Conservation (phyloP, 176 grass and related monocot genomes). For the Juncus effusus region DNA sequence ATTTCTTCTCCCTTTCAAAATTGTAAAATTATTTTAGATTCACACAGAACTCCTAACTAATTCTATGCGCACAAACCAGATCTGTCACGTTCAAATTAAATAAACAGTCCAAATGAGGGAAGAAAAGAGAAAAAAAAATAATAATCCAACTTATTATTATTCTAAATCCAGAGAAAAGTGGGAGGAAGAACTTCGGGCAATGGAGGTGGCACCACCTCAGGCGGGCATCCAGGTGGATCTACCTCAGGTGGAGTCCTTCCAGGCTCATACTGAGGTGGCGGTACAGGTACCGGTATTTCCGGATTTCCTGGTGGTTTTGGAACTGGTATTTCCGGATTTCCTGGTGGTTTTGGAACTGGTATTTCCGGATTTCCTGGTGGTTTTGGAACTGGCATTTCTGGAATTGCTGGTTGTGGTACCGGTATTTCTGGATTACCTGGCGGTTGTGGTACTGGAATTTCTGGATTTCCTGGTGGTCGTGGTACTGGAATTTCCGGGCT, state of each 20-base stretch:
- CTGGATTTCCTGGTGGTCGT: conserved; percentile 2
- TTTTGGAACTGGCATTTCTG: conserved; percentile 31
- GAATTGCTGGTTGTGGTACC: conserved; percentile 16
- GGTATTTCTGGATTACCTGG: conserved; percentile 10
- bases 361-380: conserved; percentile 18
- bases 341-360: neutral
- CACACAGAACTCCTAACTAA: too few species aligned
- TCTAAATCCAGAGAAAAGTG: too few species aligned
- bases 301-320: conserved; percentile 34
- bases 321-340: conserved; percentile 31
- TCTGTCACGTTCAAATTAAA: too few species aligned
- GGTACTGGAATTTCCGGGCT: conserved; percentile 43
- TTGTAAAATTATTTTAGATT: too few species aligned
- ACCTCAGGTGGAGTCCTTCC: conserved; percentile 20
- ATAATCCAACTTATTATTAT: too few species aligned
- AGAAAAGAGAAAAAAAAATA: too few species aligned
- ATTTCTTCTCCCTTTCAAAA: too few species aligned
- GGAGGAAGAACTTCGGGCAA: conserved; percentile 28
- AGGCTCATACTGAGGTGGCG: conserved; percentile 14
- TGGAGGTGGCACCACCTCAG: conserved; percentile 22
- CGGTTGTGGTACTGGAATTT: conserved; percentile 16
- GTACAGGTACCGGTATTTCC: conserved; percentile 40
- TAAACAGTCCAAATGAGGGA: too few species aligned
- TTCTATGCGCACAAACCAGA: too few species aligned
- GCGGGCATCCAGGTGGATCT: conserved; percentile 16